Evolutionary conservation across 768 basidiomycete genomes (phyloP), one percentile per base, ranked within the genome.

Genomic region (Coprinopsis cinerea): DNA sequence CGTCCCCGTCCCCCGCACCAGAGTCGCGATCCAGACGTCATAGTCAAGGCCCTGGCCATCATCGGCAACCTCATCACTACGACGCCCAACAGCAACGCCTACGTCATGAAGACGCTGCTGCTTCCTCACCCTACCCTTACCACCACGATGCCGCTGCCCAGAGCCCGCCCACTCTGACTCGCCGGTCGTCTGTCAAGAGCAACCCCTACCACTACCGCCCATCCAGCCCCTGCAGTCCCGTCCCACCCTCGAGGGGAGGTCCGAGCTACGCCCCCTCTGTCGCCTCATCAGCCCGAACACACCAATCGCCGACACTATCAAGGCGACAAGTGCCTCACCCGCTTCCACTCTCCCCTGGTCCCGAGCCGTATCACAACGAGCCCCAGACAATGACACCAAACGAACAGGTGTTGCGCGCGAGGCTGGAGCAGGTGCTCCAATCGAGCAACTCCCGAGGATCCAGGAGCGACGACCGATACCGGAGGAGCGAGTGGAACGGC

Each of bases 401-500:
- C 30, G 55, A 53, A 44, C 55, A 56, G 46, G 52, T 56, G 1
- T 52, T 56, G 13, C 53, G 53, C 5, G 56, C 56, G 32, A 44
- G 53, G 20, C 49, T 57, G 17, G 56, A 57, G 17, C 56, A 48
- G 22, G 56, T 57, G n/a, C 43, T 57, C 20, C 47, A 44, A 14
- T 22, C 52, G 0, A 48, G 45, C 11, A 32, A 44, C 20, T 48
- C 49, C 1, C 45, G 47, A 4, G 44, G 42, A 3, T 42, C 41
- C 36, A 43, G 24, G 14, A 11, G 2, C 30, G 39, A 49, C 25
- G 45, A 34, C 49, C 43, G 30, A 49, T 36, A 27, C 11, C 13
- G 4, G 34, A 22, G 17, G 11, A 15, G 22, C 4, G 4, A 20
- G 11, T 18, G 4, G 36, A 28, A 48, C 15, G 47, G 17, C 22